Conservation (phyloP, 2,329 filamentous ascomycete species). For the Verticillium nubilum region DNA sequence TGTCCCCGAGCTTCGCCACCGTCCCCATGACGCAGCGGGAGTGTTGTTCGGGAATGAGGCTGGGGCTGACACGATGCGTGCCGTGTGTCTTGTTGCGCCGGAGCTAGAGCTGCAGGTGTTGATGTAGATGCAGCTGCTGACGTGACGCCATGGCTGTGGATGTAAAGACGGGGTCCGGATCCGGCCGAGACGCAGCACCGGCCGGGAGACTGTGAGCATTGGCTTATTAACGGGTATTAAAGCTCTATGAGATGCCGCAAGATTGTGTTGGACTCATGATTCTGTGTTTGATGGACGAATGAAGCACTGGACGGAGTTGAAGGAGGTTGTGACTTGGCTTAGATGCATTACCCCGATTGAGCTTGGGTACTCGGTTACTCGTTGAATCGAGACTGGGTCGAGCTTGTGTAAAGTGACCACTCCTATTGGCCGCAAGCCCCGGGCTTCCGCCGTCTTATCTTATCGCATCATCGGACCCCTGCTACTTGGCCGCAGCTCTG, state of each 20-base stretch:
- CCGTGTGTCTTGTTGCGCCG: background rate
- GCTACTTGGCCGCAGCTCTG: background rate
- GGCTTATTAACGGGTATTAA: background rate
- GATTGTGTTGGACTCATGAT: background rate
- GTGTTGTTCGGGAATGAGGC: background rate
- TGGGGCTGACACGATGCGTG: background rate
- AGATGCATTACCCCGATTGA: background rate
- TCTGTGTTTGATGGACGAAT: background rate
- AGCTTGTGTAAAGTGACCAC: background rate
- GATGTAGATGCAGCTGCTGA: background rate
- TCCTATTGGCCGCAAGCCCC: background rate
- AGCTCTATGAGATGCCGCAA: background rate
- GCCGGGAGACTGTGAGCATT: background rate
- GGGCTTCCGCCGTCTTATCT: background rate
- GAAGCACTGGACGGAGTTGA: no score
- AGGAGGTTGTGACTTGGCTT: background rate
- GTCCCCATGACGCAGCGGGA: background rate
- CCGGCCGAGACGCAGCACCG: slow-evolving; percentile 1
- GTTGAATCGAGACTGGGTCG: background rate
- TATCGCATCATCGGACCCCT: background rate
- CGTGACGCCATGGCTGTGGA: background rate
- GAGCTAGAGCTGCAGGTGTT: background rate
- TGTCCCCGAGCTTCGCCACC: background rate
- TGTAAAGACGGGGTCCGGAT: background rate
- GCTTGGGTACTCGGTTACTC: background rate